Base-by-base conservation (phyloP, 306 rosid species). In the Castanopsis chinensis region DNA sequence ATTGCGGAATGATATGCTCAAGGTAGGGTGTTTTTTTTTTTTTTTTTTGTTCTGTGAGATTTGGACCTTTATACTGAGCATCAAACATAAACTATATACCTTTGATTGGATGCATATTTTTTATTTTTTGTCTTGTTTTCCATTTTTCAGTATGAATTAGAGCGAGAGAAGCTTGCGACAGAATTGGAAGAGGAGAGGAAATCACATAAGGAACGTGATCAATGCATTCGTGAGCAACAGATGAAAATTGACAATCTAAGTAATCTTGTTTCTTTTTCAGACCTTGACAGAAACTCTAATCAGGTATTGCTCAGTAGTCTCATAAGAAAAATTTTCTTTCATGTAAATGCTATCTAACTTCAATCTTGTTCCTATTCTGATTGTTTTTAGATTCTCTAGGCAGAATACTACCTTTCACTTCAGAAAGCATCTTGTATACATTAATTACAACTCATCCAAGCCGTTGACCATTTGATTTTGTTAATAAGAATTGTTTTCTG, bases 151-250 rank as follows among this genome's bases (percentile, higher is more conserved):
- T 91, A 85, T 83, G 96, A 95, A 83, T 83, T 89, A 80, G 97
- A 95, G 83, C 96, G 91, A 19, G 99, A 93, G 86, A 91, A 91
- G 83, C 92, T 95, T 78, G 94, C 92, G 85, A 85, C 74, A 85
- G 92, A 93, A 70, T 85, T 95, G 55, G 86, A 92, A 89, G 94
- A 91, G 89, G 94, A 93, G 87, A 89, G 96, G 86, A 95, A 90
- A 75, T 87, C 91, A 3, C 87, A 81, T 21, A 85, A 85, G 75
- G 86, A 87, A 67, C 92, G 92, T 25, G 85, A 82, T 59, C 89
- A 81, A 81, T 86, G 88, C 88, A 82, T 91, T 68, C 81, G 82
- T 73, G 92, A 90, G 81, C 92, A 89, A 78, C 92, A 74, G 74
- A 83, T 86, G 87, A 91, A 90, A 87, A 80, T 85, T 79, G 94